These are phyloP conservation scores for Craterostigma plantagineum DNA, from an alignment of 257 asterid genomes.

Conservation along the genomic window DNA sequence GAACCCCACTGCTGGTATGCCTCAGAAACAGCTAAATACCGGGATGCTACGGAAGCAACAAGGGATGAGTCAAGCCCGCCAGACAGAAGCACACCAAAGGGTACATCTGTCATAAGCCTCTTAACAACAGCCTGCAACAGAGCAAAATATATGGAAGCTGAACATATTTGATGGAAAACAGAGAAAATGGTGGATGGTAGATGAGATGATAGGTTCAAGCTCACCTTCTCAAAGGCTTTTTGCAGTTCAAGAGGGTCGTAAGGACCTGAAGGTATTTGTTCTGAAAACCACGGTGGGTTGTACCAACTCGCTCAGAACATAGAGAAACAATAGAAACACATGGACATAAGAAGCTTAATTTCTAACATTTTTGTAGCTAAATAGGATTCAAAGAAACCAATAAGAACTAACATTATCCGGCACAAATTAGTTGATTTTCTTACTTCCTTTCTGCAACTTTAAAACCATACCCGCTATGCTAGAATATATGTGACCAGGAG, in stretches of 20 bases:
- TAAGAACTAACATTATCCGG: too few species aligned
- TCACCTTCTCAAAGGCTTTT: slow-evolving; percentile 88
- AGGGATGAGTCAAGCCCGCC: slow-evolving; percentile 99
- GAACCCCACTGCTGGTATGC: slow-evolving; percentile 80
- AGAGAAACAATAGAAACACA: too few species aligned
- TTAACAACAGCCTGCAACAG: slow-evolving; percentile 71
- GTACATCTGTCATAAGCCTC: slow-evolving; percentile 98
- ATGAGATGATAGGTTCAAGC: slow-evolving; percentile 6
- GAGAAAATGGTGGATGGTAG: too few species aligned
- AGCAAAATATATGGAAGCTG: slow-evolving; percentile 2
- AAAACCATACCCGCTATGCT: slow-evolving; percentile 64
- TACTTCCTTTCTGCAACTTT: background rate
- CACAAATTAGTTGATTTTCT: too few species aligned
- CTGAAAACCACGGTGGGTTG: slow-evolving; percentile 85
- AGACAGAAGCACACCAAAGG: slow-evolving; percentile 96
- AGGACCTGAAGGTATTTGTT: slow-evolving; percentile 59
- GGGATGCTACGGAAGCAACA: slow-evolving; percentile 93
- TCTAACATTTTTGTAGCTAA: too few species aligned
- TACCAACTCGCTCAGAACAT: slow-evolving; percentile 38
- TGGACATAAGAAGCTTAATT: too few species aligned
- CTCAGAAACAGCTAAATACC: slow-evolving; percentile 53
- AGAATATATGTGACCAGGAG: slow-evolving; percentile 94
- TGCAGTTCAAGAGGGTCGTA: slow-evolving; percentile 65
- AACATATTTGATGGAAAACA: background rate
- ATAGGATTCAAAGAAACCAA: too few species aligned